Evolutionary conservation across 2,329 filamentous ascomycete species (phyloP), one percentile per base, ranked within the genome.

Genomic region (Decorospora gaudefroyi): DNA sequence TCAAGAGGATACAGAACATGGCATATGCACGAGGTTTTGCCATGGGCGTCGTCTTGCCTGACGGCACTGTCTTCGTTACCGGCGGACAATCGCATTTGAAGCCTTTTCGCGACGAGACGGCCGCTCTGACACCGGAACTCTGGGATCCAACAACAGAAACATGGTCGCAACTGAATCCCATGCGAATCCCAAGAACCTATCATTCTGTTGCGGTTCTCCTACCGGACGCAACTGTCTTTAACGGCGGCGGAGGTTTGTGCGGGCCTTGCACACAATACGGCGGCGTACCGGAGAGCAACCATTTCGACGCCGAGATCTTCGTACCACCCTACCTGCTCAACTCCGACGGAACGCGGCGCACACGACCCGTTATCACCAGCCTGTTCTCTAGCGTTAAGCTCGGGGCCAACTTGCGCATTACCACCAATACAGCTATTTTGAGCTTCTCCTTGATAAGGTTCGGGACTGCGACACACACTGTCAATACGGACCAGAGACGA

Each of bases 401-500:
- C 3, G 69, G 70, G 0, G 64, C 48, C 1, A 61, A 48, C 0
- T 38, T 71, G 4, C 57, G 51, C 22, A 51, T 76, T 12, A 65
- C 55, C 0, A 67, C 73, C 7, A 38, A 47, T 23, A 38, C 43
- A n/a, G 38, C 46, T 9, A 49, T 63, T 1, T 51, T 55, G 10
- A 67, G 59, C 2, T 73, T 74, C 26, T 69, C 74, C 0, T 58
- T 83, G 10, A 61, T 84, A 18, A 71, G 80, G 4, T 72, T 74
- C 31, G 75, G 78, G 1, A 74, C 71, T 3, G 68, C 69, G 3
- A 83, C 81, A 0, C 80, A 83, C 58, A 75, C 78, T 1, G 73
- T 82, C 33, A 79, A 84, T 53, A 83, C 76, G 0, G 81, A 84
- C 59, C 79, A 83, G 67, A 65, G 81, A 15, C 74, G 80, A 6